Base-by-base conservation (phyloP, 1,284 basidiomycete species). In the Porodaedalea pini region DNA sequence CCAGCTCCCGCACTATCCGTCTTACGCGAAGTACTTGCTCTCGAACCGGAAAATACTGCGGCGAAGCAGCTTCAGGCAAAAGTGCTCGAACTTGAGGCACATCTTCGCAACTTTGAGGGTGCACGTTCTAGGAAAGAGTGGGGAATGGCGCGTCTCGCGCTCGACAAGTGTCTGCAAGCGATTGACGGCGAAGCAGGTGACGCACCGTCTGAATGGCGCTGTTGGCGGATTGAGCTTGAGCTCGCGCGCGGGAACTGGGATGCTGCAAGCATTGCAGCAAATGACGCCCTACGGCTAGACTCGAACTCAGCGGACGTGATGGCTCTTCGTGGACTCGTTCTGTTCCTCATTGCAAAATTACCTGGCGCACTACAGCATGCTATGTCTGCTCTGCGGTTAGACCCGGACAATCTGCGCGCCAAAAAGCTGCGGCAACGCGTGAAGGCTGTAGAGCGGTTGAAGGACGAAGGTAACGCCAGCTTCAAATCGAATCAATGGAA, bases 401-500 rank as follows among this genome's bases (percentile, higher is more conserved):
- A 95, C 68, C 93, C 93, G 0, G 89, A 88, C 32, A 82, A 89
- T 65, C 80, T 80, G 50, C 75, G 76, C 6, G 92, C 92, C 0
- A 80, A 85, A 64, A 80, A 78, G 58, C 71, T 94, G 52, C 78
- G 93, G 54, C 88, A 85, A 67, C 83, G 90, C 15, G 79, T 89
- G 21, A 88, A 87, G 65, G 86, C 88, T 47, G 82, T 95, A 11
- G 91, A 95, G 63, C 73, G 82, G 52, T 71, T 89, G 48, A 95
- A 95, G 67, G 91, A 94, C 61, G 89, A 91, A 62, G 92, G 92
- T 0, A 95, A 95, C 65, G 67, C 70, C 0, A 78, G 82, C 0
- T 95, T 95, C 75, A 94, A 94, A 71, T 59, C 68, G 0, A 79
- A 79, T 1, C 75, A 77, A 58, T 72, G 84, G 32, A 65, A 78